Evolutionary conservation across 1,284 basidiomycete species (phyloP).

Genomic region (Puccinia hordei): DNA sequence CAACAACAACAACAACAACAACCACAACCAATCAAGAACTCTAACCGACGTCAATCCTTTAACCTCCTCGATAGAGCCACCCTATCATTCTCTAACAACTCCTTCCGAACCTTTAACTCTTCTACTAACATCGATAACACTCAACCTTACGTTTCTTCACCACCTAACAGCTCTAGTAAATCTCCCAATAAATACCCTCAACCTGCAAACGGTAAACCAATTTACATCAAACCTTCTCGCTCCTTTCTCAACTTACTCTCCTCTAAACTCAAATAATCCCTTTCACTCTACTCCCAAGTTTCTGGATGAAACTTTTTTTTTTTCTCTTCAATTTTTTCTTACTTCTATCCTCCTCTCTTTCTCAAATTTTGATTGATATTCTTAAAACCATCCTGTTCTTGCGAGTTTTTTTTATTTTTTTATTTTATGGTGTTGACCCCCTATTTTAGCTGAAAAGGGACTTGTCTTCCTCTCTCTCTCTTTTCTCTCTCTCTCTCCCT

Average conservation of each 20-base stretch:
- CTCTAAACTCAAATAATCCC: slow-evolving; percentile 25
- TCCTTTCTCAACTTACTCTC: slow-evolving; percentile 19
- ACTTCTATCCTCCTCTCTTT: background rate
- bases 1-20: background rate
- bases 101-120: background rate
- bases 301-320: background rate
- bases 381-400: background rate
- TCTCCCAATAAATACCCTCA: too few relatives aligned
- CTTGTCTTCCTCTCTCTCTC: background rate
- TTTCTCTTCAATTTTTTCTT: background rate
- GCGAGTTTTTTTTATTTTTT: background rate
- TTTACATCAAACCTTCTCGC: slow-evolving; percentile 4
- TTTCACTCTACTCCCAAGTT: background rate
- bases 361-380: background rate
- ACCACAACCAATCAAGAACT: background rate
- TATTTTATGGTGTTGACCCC: background rate
- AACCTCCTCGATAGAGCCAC: background rate
- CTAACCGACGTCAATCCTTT: background rate
- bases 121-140: background rate
- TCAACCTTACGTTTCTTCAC: background rate
- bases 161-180: background rate
- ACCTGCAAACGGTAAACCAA: background rate
- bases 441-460: background rate
- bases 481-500: too few relatives aligned
- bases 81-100: background rate